phyloP scores from a whole-genome alignment of 371 early-diverging fungal genomes.

The Zychaea mexicana region DNA sequence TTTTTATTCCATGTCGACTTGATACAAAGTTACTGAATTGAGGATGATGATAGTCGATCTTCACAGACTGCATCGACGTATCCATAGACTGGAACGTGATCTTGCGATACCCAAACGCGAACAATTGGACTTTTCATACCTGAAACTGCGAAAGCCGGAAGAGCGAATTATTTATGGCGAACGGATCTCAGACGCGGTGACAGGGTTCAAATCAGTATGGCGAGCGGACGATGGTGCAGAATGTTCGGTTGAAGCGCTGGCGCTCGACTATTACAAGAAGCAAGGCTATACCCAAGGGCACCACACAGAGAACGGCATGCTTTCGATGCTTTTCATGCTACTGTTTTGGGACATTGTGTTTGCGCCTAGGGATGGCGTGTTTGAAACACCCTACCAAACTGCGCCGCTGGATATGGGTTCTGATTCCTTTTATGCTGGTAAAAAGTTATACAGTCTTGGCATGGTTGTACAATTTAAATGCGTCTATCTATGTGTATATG shows the following conservation, averaged over 20 bases:
- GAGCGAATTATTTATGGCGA: slow-evolving; percentile 48
- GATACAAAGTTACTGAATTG: no score
- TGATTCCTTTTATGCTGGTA: slow-evolving; percentile 69
- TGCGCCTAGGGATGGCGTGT: slow-evolving; percentile 65
- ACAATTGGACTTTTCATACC: slow-evolving; percentile 60
- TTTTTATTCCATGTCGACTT: no score
- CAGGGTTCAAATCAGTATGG: slow-evolving; percentile 46
- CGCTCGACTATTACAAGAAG: slow-evolving; percentile 59
- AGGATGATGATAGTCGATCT: slow-evolving; percentile 45
- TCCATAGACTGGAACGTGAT: slow-evolving; percentile 50
- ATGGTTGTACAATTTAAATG: background rate
- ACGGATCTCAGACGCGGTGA: slow-evolving; percentile 29
- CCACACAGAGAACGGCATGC: slow-evolving; percentile 70
- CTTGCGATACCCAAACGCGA: slow-evolving; percentile 56
- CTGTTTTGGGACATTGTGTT: slow-evolving; percentile 81
- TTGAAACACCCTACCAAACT: slow-evolving; percentile 76
- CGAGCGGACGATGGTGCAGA: slow-evolving; percentile 55
- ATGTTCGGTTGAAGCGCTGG: slow-evolving; percentile 62
- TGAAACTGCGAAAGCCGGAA: slow-evolving; percentile 43
- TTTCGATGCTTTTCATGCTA: slow-evolving; percentile 61
- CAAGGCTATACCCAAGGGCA: slow-evolving; percentile 58
- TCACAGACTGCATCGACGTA: slow-evolving; percentile 36
- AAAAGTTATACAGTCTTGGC: slow-evolving; percentile 3
- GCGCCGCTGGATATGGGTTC: slow-evolving; percentile 71
- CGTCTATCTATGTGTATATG: background rate